Base-by-base conservation (phyloP, 1,284 basidiomycete genomes). In the Naganishia cerealis region DNA sequence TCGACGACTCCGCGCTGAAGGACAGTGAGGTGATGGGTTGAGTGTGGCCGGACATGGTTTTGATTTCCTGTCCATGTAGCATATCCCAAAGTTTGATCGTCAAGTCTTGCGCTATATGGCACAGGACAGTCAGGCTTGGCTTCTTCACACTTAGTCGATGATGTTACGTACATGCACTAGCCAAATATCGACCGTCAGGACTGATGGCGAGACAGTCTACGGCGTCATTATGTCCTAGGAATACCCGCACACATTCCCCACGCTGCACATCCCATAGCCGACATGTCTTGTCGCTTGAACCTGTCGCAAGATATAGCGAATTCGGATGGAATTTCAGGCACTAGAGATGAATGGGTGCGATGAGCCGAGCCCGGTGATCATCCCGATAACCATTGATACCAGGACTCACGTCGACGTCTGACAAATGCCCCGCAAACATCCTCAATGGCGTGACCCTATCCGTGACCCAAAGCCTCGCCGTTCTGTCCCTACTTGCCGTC, bases 251-350 rank as follows among this genome's bases (percentile, higher is more conserved):
- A 78, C 93, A 96, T 3, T 88, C 86, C 6, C 96, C 96, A 39
- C 90, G 87, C 76, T 99, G 96, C n/a, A 97, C 92, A 77, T 99
- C 96, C 96, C 96, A 99, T 46, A 99, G 81, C 54, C 96, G 87
- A 71, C 93, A 92, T 6, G 94, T 94, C 84, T 91, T 90, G 79
- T 99, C 96, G 72, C 90, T 93, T 0, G 94, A 98, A 3, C 94
- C 96, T 0, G 96, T 99, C 1, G 94, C 95, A 24, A 99, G 87
- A 81, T 99, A 99, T 39, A 99, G 82, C 29, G 93, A 94, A 78
- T 99, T 99, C 0, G 95, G 94, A 79, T 99, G 96, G 82, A 99
- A 99, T 77, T 88, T 86, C 39, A 99, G 86, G 78, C 92, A 95
- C 94, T 97, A 74, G 1, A 33, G 56, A 26, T 48, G 18, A 66